These are phyloP conservation scores for Aspergillus eucalypticola DNA, from an alignment of 2,329 filamentous ascomycete species.

Conservation along the genomic window DNA sequence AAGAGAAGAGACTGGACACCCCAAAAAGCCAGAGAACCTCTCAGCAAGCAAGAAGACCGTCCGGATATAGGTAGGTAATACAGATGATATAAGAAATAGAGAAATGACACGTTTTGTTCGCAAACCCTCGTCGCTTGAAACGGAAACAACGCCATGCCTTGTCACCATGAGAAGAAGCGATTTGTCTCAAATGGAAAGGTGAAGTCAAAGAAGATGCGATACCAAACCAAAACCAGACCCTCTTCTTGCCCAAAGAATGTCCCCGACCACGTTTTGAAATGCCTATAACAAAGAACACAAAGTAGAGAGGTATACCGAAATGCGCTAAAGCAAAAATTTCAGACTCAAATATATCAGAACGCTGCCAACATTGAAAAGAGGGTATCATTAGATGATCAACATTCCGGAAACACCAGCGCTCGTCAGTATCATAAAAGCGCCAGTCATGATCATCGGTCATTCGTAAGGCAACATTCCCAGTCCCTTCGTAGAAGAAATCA, in stretches of 20 bases:
- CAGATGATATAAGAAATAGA: neutral
- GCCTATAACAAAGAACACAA: slow-evolving; percentile 1
- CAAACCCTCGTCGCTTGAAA: neutral
- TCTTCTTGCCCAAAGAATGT: neutral
- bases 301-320: slow-evolving; percentile 12
- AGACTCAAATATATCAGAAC: neutral
- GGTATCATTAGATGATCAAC: slow-evolving; percentile 35
- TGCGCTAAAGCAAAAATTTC: neutral
- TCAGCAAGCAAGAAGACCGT: neutral
- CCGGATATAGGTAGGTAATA: slow-evolving; percentile 7
- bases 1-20: neutral
- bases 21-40: neutral
- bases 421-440: slow-evolving; percentile 20
- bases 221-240: neutral
- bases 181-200: neutral
- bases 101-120: neutral
- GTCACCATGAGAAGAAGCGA: neutral
- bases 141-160: slow-evolving; percentile 1
- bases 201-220: neutral
- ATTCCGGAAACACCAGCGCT: slow-evolving; percentile 27
- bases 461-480: slow-evolving; percentile 12
- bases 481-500: neutral
- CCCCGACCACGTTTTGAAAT: neutral
- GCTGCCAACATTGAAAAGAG: slow-evolving; percentile 20
- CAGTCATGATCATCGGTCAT: slow-evolving; percentile 21